A percentile compares a stretch with the other conserved stretches of the same genome.
Conservation (phyloP, 2,329 filamentous ascomycete genomes). For the Aspergillus tamarii region DNA sequence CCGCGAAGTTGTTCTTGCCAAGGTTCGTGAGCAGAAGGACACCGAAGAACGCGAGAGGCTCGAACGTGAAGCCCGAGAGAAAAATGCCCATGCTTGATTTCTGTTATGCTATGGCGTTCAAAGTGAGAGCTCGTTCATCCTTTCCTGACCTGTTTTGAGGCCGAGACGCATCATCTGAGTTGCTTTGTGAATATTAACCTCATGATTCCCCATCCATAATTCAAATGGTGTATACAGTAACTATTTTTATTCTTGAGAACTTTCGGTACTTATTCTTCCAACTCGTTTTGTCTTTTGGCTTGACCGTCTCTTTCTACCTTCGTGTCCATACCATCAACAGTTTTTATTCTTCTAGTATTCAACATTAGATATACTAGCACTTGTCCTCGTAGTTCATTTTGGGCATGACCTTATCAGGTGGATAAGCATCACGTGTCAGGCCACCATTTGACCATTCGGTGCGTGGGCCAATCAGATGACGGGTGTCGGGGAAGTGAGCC, state of each 20-base stretch:
- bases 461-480: conserved; percentile 18
- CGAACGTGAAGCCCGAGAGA: conserved; percentile 60
- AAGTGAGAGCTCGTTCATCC: conserved; percentile 2
- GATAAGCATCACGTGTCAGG: conserved; percentile 13
- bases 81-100: conserved; percentile 30
- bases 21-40: conserved; percentile 89
- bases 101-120: conserved; percentile 1
- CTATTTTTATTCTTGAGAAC: conserved; percentile 2
- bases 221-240: conserved; percentile 9
- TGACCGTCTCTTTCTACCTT: not conserved
- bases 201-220: conserved; percentile 35
- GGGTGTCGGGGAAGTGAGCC: not conserved
- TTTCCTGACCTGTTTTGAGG: conserved; percentile 3
- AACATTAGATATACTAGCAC: not conserved
- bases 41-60: conserved; percentile 74
- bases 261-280: not conserved
- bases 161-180: conserved; percentile 16
- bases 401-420: conserved; percentile 2
- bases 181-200: conserved; percentile 33
- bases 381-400: not conserved
- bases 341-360: not conserved
- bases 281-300: not conserved
- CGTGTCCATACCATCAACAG: not conserved
- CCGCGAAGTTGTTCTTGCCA: conserved; percentile 89
- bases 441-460: conserved; percentile 2